Evolutionary conservation across 164 flowering plant species (phyloP).

Genomic region (Euptelea pleiosperma): DNA sequence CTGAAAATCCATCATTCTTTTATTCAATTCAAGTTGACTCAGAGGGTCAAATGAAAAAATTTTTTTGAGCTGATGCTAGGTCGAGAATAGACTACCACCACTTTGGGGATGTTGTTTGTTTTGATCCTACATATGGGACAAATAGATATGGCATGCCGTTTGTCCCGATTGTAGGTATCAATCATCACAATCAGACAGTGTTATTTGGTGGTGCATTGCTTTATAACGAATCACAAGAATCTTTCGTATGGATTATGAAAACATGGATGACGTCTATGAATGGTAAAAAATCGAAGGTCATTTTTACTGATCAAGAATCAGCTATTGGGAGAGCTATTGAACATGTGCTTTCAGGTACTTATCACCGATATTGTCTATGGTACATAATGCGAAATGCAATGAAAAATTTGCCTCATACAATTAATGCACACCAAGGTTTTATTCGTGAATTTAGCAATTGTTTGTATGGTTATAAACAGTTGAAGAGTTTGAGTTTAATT

Average conservation of each 20-base stretch:
- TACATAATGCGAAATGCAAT: no score
- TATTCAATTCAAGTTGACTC: no score
- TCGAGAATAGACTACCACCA: not conserved
- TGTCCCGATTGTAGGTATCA: conserved; percentile 7
- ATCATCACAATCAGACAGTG: conserved; percentile 3
- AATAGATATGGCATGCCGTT: conserved; percentile 7
- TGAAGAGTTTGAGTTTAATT: conserved; percentile 1
- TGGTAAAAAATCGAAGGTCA: not conserved
- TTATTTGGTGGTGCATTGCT: conserved; percentile 4
- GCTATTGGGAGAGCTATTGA: not conserved
- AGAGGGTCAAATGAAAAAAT: no score
- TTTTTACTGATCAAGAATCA: not conserved
- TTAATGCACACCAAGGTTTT: not conserved
- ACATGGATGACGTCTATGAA: not conserved
- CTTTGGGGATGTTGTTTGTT: conserved; percentile 7
- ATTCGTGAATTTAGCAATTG: not conserved
- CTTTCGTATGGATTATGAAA: not conserved
- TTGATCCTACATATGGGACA: conserved; percentile 8
- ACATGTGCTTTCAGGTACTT: not conserved
- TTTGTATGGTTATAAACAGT: not conserved
- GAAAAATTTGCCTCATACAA: no score
- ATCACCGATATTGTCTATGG: not conserved
- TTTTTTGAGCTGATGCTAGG: not conserved
- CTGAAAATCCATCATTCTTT: no score
- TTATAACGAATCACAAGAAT: not conserved